phyloP scores from a whole-genome alignment of 1,284 basidiomycete species.

The Vanrija pseudolonga region DNA sequence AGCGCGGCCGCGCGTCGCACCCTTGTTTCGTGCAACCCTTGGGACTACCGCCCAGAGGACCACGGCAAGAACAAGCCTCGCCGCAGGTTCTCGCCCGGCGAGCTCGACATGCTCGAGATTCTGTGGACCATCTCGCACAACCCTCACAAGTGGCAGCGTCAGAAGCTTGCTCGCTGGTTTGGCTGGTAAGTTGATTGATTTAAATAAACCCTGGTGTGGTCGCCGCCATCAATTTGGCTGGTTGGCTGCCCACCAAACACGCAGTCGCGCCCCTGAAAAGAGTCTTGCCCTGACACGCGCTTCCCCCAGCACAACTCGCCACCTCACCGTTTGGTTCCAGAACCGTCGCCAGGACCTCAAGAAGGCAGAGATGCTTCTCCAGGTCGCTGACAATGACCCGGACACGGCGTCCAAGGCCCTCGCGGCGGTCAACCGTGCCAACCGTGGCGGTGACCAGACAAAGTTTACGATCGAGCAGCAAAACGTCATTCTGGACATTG shows the following conservation, averaged over 20 bases:
- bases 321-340: constrained; percentile 25
- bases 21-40: constrained; percentile 20
- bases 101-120: constrained; percentile 24
- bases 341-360: constrained; percentile 24
- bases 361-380: constrained; percentile 17
- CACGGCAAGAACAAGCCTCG: constrained; percentile 24
- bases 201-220: neutral
- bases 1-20: constrained; percentile 11
- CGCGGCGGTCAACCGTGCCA: constrained; percentile 18
- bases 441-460: constrained; percentile 14
- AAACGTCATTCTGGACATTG: constrained; percentile 21
- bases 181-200: constrained; percentile 15
- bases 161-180: constrained; percentile 27
- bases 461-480: constrained; percentile 16
- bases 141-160: constrained; percentile 24
- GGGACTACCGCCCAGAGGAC: constrained; percentile 21
- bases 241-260: neutral
- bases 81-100: constrained; percentile 20
- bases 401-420: constrained; percentile 18
- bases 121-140: constrained; percentile 23
- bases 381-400: constrained; percentile 20
- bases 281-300: neutral
- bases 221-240: neutral
- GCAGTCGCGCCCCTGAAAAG: neutral
- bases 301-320: constrained; percentile 16